Base-by-base conservation (phyloP, 2,329 filamentous ascomycete genomes). In the Atkinsonella hypoxylon region DNA sequence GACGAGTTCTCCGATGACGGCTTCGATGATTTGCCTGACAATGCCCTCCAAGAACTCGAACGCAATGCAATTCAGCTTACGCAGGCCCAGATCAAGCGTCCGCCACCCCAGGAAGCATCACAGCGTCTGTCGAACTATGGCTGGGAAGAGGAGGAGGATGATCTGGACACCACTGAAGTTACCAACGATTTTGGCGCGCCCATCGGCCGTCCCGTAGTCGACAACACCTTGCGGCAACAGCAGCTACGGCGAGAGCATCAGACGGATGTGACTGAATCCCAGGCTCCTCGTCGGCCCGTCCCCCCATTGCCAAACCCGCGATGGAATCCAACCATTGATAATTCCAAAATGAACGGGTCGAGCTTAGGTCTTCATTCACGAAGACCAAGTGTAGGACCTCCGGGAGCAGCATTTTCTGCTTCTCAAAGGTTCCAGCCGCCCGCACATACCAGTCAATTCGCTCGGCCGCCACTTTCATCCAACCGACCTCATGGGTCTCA, bases 1-100 rank as follows among this genome's bases (percentile, higher is more conserved):
- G 78, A 82, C 67, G 76, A 79, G 54, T 83, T 81, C 61, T 78
- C 74, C 53, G 81, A 83, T 61, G 81, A 82, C 61, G 79, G 74
- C 53, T 71, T 85, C 57, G 79, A 85, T 62, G 71, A 76, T 40
- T 67, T 85, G 41, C 77, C 80, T 55, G 71, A 75, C 54, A 73
- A 75, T 55, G 70, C 71, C 45, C 67, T 85, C 3, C 72, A 79
- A 57, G 79, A 83, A 61, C 76, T 85, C 54, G 82, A 85, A 61
- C 75, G 77, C 58, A 75, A 77, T 59, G 81, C 81, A 39, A 78
- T 83, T 55, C 76, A 77, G 56, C 74, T 74, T 56, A 83, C 81
- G 4, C 78, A 82, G 57, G 71, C 68, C 34, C 58, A 56, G 15
- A 38, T 30, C 36, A 59, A 55, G 18, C 59, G 56, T 15, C 54